phyloP scores from a whole-genome alignment of 169 alveolate species.

The Perkinsus olseni region DNA sequence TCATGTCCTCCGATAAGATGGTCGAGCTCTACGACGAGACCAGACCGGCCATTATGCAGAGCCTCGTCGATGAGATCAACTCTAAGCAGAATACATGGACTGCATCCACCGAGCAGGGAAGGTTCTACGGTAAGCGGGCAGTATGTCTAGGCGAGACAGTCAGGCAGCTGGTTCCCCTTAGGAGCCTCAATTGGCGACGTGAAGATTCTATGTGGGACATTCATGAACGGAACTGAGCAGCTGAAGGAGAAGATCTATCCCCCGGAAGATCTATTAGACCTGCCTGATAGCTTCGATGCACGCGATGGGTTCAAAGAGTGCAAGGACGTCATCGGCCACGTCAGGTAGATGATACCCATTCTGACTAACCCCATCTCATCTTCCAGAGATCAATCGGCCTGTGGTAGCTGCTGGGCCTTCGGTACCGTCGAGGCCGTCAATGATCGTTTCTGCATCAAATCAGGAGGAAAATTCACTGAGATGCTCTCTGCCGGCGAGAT shows the following conservation, averaged over 20 bases:
- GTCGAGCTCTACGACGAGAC: background rate
- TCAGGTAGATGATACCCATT: background rate
- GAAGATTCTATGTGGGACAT: background rate
- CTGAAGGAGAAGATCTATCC: background rate
- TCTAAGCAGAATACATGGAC: background rate
- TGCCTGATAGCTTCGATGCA: background rate
- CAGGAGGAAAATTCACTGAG: conserved; percentile 14
- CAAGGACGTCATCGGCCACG: background rate
- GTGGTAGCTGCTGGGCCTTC: conserved; percentile 84
- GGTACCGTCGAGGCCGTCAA: conserved; percentile 66
- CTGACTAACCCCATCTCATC: background rate
- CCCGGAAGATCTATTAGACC: background rate
- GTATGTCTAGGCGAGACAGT: background rate
- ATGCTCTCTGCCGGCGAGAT: conserved; percentile 39
- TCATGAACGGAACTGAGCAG: background rate
- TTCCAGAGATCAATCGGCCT: conserved; percentile 55
- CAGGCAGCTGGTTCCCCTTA: background rate
- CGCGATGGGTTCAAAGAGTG: background rate
- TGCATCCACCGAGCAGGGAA: background rate
- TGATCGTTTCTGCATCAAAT: conserved; percentile 60
- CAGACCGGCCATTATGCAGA: background rate
- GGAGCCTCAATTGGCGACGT: background rate
- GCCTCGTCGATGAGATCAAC: background rate
- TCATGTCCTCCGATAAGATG: background rate
- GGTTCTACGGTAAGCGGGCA: background rate